Evolutionary conservation across 2,329 filamentous ascomycete species (phyloP), one percentile per base, ranked within the genome.

Genomic region (Claviceps citrina): DNA sequence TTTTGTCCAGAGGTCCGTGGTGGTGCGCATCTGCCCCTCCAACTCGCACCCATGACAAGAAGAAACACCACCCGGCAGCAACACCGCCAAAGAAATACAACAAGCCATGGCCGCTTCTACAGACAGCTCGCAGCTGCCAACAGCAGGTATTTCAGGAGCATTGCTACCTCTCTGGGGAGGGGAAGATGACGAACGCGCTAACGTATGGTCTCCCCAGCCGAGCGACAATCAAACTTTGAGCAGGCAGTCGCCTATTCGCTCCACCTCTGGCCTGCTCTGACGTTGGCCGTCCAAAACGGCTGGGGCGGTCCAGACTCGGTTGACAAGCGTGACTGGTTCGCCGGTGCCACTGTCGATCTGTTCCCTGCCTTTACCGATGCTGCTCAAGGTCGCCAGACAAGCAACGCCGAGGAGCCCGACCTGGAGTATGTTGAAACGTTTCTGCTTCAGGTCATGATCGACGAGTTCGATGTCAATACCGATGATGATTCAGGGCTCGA

Each of bases 271-370:
- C 78, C 82, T 7, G 81, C 84, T 25, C 78, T 98, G 40, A 81
- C 81, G 36, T 77, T 94, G 55, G 85, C 91, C 35, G 84, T 95
- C 33, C 74, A 83, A 57, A 85, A 84, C 59, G 70, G 76, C 62
- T 94, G 87, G 81, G 91, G 89, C 52, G 91, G 89, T 2, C 76
- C 84, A 31, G 78, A 85, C 54, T 81, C 78, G 18, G 60, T 70
- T 44, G 85, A 93, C 61, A 96, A 96, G 67, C 82, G 89, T 53
- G 89, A 94, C 69, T 96, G 87, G 89, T 84, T 98, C 53, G 89
- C 84, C 38, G 87, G 86, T 47, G 83, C 82, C 32, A 70, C 96
- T 39, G 81, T 79, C 43, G 84, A 94, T 20, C 75, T 94, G 46
- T 81, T 95, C 50, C 66, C 68, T 18, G 72, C 86, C 48, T 75